Evolutionary conservation across 2,329 filamentous ascomycete species (phyloP), one percentile per base, ranked within the genome.

Genomic region (Aspergillus sp.): DNA sequence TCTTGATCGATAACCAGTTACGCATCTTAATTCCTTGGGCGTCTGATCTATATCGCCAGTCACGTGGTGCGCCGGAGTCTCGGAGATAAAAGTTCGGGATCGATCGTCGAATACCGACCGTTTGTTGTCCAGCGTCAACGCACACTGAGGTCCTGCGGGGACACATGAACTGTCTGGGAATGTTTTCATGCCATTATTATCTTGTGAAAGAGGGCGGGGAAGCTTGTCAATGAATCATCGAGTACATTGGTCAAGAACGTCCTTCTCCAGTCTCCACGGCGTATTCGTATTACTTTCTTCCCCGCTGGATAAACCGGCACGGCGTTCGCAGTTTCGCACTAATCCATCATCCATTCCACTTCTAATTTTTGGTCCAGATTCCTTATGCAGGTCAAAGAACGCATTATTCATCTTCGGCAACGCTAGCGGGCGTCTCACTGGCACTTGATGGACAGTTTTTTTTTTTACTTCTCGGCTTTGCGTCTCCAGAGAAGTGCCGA

Each of bases 241-340:
- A 31, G 9, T 3, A 31, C 27, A 31, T 31, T 31, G 27, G 27
- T 31, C 27, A 31, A 31, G 27, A 4, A 11, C 27, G 27, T 31
- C 1, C 9, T 31, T 31, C 23, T 25, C 23, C 23, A 25, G 23
- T 31, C 27, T 31, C 27, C 27, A 31, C 9, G 27, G 27, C 27
- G 40, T 37, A 21, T 45, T 12, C 37, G 21, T 43, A 21, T 54
- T 25, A 15, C 23, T 27, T 39, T 41, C 37, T 59, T 55, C 60
- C 54, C 58, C 57, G 55, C 55, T 68, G 65, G 65, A 66, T 68
- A 67, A 66, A 41, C 59, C 66, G 66, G 66, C 66, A 68, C 61
- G 52, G n/a, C 40, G 56, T 27, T 31, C 9, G 27, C 2, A 3
- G 27, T 31, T 31, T 31, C 41, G 19, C 47, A 37, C 33, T 51